Evolutionary conservation across 2,329 filamentous ascomycete genomes (phyloP).

Genomic region (Diplodia sapinea): DNA sequence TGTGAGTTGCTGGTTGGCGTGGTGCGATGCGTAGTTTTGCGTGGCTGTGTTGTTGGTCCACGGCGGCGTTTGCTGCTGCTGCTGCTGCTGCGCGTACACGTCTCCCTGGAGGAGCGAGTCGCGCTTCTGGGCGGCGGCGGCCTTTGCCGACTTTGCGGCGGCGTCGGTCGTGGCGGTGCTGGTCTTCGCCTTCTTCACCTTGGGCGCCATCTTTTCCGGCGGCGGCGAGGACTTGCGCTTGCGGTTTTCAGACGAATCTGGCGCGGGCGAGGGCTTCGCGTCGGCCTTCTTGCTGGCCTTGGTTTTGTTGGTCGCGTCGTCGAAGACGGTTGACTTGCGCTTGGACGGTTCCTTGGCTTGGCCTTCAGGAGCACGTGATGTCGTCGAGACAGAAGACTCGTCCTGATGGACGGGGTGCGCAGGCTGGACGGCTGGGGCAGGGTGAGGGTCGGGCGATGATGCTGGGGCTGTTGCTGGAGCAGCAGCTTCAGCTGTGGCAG

Average conservation of each 20-base stretch:
- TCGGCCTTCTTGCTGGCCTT: slow-evolving; percentile 16
- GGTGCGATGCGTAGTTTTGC: neutral
- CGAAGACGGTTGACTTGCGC: slow-evolving; percentile 21
- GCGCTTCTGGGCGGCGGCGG: slow-evolving; percentile 25
- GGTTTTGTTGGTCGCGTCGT: slow-evolving; percentile 25
- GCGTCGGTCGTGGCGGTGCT: slow-evolving; percentile 4
- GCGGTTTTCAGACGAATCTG: slow-evolving; percentile 7
- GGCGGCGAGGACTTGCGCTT: slow-evolving; percentile 20
- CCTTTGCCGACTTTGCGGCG: slow-evolving; percentile 11
- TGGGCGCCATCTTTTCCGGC: slow-evolving; percentile 17
- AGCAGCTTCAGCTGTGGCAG: neutral
- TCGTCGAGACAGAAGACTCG: slow-evolving; percentile 1
- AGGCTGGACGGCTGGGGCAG: slow-evolving; percentile 8
- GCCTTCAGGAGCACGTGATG: slow-evolving; percentile 18
- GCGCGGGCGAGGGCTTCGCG: slow-evolving; percentile 11
- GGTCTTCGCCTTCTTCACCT: slow-evolving; percentile 26
- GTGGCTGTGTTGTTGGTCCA: neutral
- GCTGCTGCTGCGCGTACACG: neutral
- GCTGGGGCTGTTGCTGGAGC: slow-evolving; percentile 1
- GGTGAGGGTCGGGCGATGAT: slow-evolving; percentile 12
- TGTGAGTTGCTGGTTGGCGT: neutral
- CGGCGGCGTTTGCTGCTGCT: neutral
- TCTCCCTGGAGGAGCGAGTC: slow-evolving; percentile 24
- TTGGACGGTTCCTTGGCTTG: slow-evolving; percentile 23
- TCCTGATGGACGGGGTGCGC: slow-evolving; percentile 13